A percentile compares a stretch with the other conserved stretches of the same genome.
phyloP scores from a whole-genome alignment of 2,329 filamentous ascomycete genomes.

The Aspergillus persii region DNA sequence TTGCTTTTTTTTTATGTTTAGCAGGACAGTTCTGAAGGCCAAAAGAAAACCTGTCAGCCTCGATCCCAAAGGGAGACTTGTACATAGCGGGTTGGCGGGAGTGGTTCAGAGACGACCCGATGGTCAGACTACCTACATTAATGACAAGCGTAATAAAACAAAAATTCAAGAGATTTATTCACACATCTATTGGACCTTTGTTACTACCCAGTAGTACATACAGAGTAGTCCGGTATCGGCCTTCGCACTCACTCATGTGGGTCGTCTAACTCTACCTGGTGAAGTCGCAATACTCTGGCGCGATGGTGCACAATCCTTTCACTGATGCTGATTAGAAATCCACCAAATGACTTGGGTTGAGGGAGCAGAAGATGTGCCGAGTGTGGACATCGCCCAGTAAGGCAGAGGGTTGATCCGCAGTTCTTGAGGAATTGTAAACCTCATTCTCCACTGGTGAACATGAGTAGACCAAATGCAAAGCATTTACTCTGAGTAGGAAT shows the following conservation, averaged over 20 bases:
- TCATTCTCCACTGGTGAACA: neutral
- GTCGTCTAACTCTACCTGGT: neutral
- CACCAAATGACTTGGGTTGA: no score
- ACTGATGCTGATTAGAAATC: no score
- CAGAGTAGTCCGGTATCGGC: neutral
- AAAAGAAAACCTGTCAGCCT: conserved; percentile 8
- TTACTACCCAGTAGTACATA: no score
- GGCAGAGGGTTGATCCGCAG: neutral
- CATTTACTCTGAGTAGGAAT: no score
- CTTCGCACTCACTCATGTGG: neutral
- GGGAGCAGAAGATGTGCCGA: neutral
- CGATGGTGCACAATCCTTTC: neutral
- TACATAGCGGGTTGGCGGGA: conserved; percentile 17
- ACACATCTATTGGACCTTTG: neutral
- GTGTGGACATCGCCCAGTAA: neutral
- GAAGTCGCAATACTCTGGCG: neutral
- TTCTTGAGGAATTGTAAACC: neutral
- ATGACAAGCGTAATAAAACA: conserved; percentile 23
- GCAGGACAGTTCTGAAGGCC: conserved; percentile 5
- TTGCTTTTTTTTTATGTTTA: conserved; percentile 1
- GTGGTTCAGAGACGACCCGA: neutral
- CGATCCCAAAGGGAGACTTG: conserved; percentile 10
- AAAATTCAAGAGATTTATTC: neutral
- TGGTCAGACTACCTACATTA: conserved; percentile 13
- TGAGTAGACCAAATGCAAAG: neutral